Base-by-base conservation (phyloP, 2,329 filamentous ascomycete genomes). In the Colletotrichum sp. region DNA sequence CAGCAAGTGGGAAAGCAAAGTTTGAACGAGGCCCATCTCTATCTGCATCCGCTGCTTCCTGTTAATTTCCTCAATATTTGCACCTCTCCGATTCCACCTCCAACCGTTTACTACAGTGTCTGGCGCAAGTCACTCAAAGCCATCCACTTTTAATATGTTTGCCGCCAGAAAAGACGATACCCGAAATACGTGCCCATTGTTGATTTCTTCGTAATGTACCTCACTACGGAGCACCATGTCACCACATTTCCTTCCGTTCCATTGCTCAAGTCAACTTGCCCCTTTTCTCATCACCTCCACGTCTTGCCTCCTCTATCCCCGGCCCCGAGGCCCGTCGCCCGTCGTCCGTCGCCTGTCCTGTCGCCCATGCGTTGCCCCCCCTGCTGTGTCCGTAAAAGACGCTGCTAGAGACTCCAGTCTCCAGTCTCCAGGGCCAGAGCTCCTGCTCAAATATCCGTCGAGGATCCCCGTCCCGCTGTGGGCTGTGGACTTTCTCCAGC, bases 361-460 rank as follows among this genome's bases (percentile, higher is more conserved):
- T 57, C 54, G 54, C 54, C 13, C 54, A 29, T 29, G 33, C n/a
- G 31, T 27, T 51, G 6, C 31, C 51, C 59, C 68, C 43, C 61
- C 64, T 57, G 43, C n/a, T 47, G 43, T 47, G 43, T 47, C 43
- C 43, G n/a, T 47, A 47, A 47, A 47, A 47, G 43, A 13, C n/a
- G 43, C 43, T 47, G 43, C 43, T 47, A 21, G 11, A 47, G n/a
- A 47, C 43, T 47, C 43, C 43, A 47, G 38, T 43, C 38, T 47
- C 43, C 43, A 13, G 43, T 21, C n/a, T 47, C 11, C n/a, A 47
- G 43, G 13, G 43, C 43, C 43, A 47, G 18, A 47, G n/a, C 43
- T 47, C 43, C 43, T 47, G 43, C 70, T 54, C 66, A 68, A 72
- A 72, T 72, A 38, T 72, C 70, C 59, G 66, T 64, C 27, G 70